phyloP scores from a whole-genome alignment of 129 eudicot genomes.

The Erigeron canadensis region DNA sequence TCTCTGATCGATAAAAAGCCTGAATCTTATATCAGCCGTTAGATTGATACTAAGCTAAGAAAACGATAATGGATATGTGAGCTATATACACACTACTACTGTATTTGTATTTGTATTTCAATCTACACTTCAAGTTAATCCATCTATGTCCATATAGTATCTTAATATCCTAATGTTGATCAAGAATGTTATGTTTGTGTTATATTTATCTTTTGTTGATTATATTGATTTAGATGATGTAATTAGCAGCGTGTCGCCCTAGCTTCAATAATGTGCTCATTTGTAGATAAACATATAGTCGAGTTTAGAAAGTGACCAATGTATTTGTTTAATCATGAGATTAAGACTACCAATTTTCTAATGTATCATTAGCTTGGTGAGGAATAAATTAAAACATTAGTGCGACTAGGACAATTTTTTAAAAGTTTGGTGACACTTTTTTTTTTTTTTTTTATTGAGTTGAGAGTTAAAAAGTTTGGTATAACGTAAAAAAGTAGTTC shows the following conservation, averaged over 20 bases:
- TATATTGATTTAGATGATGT: conserved; percentile 1
- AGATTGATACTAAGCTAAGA: conserved; percentile 7
- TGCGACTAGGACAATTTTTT: no score
- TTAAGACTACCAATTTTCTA: neutral
- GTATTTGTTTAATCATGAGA: neutral
- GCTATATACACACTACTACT: neutral
- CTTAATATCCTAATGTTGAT: neutral
- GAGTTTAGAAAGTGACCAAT: conserved; percentile 9
- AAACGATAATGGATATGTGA: conserved; percentile 30
- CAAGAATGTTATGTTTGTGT: conserved; percentile 6
- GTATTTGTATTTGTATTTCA: neutral
- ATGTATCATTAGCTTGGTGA: no score
- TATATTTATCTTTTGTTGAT: conserved; percentile 10
- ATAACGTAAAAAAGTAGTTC: no score
- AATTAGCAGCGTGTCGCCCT: conserved; percentile 7
- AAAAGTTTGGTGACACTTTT: no score
- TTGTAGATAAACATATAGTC: neutral
- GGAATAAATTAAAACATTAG: no score
- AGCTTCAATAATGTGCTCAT: neutral
- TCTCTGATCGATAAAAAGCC: neutral
- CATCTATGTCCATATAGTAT: no score
- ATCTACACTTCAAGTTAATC: neutral
- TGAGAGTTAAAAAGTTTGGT: no score
- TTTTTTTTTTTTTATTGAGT: no score
- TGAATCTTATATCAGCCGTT: conserved; percentile 8